Evolutionary conservation across 768 basidiomycete genomes (phyloP).

Genomic region (Boletellus ananiceps): DNA sequence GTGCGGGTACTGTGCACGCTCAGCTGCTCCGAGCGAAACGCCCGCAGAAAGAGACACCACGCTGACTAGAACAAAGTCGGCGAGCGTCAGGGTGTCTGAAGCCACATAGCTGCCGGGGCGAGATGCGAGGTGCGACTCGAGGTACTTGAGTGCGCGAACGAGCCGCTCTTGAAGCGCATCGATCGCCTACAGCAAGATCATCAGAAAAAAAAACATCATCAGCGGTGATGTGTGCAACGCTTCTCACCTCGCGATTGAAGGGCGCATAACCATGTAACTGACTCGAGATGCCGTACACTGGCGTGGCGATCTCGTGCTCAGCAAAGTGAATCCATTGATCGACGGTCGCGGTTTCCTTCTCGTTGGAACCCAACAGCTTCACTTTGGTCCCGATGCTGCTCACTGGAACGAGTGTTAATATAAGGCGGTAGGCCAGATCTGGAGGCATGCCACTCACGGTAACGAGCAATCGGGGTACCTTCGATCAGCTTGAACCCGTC

Average conservation of each 20-base stretch:
- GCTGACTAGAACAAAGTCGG: constrained; percentile 13
- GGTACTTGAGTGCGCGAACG: constrained; percentile 3
- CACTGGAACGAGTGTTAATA: constrained; percentile 4
- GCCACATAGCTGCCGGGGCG: constrained; percentile 7
- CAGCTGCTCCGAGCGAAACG: constrained; percentile 2
- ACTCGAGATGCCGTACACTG: neutral
- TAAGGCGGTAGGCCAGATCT: neutral
- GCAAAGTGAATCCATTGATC: constrained; percentile 23
- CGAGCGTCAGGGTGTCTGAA: constrained; percentile 13
- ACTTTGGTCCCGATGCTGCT: constrained; percentile 8
- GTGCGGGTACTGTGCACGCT: constrained; percentile 8
- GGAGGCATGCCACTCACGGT: constrained; percentile 6
- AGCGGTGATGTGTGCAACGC: too few species aligned
- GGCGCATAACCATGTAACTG: neutral
- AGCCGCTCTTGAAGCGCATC: constrained; percentile 1
- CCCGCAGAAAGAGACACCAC: neutral
- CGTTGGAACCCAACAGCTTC: constrained; percentile 10
- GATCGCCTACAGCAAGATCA: neutral
- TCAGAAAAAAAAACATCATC: neutral
- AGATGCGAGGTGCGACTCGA: constrained; percentile 13
- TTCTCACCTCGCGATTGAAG: constrained; percentile 12
- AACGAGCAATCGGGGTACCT: constrained; percentile 16
- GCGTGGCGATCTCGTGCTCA: constrained; percentile 11
- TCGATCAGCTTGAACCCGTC: constrained; percentile 18
- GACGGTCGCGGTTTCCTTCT: constrained; percentile 7